Base-by-base conservation (phyloP, 805 yeast genomes). In the Barnettozyma botsteinii region DNA sequence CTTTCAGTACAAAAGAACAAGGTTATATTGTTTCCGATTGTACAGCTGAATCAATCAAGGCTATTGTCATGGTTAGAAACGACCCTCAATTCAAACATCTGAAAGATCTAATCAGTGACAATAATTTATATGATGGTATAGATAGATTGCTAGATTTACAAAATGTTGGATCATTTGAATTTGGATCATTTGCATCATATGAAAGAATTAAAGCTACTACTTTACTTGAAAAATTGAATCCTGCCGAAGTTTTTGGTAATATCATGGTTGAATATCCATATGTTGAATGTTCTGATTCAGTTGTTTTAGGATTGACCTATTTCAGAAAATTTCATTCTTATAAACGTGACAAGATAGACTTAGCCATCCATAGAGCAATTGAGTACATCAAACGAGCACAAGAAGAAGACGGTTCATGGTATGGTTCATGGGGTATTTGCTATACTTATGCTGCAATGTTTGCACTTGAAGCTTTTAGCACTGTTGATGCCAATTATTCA, bases 191-290 rank as follows among this genome's bases (percentile, higher is more conserved):
- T 62, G 83, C 97, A 1, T 77, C 96, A 0, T 93, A 93, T 61
- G 99, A 93, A 57, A 71, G 67, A 38, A 91, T 86, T 46, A 80
- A 88, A 50, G 88, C 95, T 0, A 77, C 95, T 0, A 77, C 87
- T 12, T 44, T 77, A 28, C 55, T 93, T 43, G 99, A 93, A 57
- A 53, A 62, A 38, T 65, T 93, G 42, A 91, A 91, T 51, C 98
- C 98, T 0, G 99, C 98, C 2, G 98, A 93, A 59, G 98, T 93
- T 0, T 93, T 93, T 64, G 96, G 95, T 42, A 89, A 93, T 52
- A 93, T 93, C 43, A 93, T 93, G 99, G 95, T 93, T 20, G 99
- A 93, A 61, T 93, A 86, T 59, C 98, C 98, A 0, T 93, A 93
- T 56, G 97, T 94, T 17, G 99, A 93, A 61, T 93, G 99, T 60